Percentiles rank a stretch among this genome's conserved stretches.
These are phyloP conservation scores for Eucalyptus coolabah DNA, from an alignment of 345 rosid genomes.

Conservation along the genomic window DNA sequence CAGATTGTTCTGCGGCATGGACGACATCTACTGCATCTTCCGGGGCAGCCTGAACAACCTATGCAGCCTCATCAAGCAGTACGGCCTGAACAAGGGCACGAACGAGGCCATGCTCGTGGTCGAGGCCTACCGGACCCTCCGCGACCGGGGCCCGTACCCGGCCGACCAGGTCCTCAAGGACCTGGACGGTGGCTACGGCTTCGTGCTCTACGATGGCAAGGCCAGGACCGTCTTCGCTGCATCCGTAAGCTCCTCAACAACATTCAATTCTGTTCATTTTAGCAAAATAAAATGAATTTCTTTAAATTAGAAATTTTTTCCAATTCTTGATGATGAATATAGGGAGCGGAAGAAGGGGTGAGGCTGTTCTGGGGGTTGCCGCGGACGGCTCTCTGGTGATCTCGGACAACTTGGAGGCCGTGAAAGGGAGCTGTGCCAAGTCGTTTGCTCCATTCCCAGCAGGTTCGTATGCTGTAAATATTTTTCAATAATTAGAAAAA, in stretches of 20 bases:
- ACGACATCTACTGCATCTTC: slow-evolving; percentile 50
- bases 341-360: slow-evolving; percentile 44
- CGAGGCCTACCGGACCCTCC: slow-evolving; percentile 60
- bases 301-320: not conserved
- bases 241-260: slow-evolving; percentile 5
- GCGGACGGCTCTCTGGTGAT: slow-evolving; percentile 48
- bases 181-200: slow-evolving; percentile 53
- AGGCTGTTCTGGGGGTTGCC: slow-evolving; percentile 55
- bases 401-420: slow-evolving; percentile 32
- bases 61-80: slow-evolving; percentile 36
- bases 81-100: slow-evolving; percentile 43
- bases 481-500: not conserved
- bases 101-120: slow-evolving; percentile 59
- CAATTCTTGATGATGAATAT: not conserved
- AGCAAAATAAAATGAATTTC: not conserved
- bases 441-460: slow-evolving; percentile 61
- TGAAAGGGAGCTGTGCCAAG: slow-evolving; percentile 55
- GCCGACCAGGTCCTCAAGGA: slow-evolving; percentile 62
- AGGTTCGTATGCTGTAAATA: not conserved
- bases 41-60: slow-evolving; percentile 47
- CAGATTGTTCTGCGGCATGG: slow-evolving; percentile 54
- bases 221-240: slow-evolving; percentile 48
- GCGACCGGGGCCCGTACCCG: slow-evolving; percentile 74
- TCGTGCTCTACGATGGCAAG: slow-evolving; percentile 44
- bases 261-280: not conserved